Conservation (phyloP, 768 basidiomycete genomes). For the Phlebiopsis flavidoalba region DNA sequence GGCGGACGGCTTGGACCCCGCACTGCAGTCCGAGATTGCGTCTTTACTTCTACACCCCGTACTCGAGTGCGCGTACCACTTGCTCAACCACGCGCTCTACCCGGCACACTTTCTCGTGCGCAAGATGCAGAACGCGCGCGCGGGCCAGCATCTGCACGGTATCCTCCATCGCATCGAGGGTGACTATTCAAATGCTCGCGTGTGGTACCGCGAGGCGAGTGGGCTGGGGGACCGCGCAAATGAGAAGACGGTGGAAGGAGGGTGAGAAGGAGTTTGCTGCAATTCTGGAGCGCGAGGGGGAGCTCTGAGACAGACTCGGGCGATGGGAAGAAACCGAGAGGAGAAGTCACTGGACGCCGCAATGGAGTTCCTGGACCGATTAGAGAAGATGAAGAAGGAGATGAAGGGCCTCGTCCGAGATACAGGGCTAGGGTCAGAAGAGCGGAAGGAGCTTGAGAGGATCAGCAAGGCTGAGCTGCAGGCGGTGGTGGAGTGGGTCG, state of each 20-base stretch:
- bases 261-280: neutral
- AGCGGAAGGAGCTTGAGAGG: neutral
- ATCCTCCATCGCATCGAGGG: slow-evolving; percentile 4
- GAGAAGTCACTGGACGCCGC: neutral
- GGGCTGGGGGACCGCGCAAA: neutral
- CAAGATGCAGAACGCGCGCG: slow-evolving; percentile 4
- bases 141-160: slow-evolving; percentile 1
- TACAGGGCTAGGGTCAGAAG: neutral
- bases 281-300: neutral
- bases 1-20: neutral
- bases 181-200: neutral
- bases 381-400: neutral
- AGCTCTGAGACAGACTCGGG: neutral
- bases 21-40: neutral
- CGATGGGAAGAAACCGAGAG: neutral
- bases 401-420: neutral
- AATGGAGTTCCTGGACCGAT: neutral
- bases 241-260: neutral
- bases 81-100: slow-evolving; percentile 48
- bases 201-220: slow-evolving; percentile 2
- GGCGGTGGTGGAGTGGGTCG: neutral
- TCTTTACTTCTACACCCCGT: neutral
- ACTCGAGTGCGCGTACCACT: slow-evolving; percentile 10
- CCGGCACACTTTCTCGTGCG: slow-evolving; percentile 21
- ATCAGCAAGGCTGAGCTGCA: neutral